phyloP scores from a whole-genome alignment of 1,284 basidiomycete genomes.

The Rhodotorula sp. region DNA sequence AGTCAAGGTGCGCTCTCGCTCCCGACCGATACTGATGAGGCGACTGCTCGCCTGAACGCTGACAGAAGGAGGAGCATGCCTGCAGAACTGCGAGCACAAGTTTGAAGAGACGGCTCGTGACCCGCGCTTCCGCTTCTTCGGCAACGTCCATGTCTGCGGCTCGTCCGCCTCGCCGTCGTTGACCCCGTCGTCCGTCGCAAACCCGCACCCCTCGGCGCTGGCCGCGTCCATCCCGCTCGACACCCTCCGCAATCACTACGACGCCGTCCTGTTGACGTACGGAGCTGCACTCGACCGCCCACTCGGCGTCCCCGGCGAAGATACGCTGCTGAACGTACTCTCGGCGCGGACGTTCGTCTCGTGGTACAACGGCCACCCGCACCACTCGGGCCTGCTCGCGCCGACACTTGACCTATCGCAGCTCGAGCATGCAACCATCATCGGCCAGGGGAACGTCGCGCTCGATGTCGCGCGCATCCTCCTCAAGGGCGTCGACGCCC shows the following conservation, averaged over 20 bases:
- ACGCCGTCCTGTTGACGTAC: conserved; percentile 77
- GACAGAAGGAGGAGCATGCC: neutral
- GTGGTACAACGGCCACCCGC: conserved; percentile 96
- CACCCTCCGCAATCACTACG: conserved; percentile 67
- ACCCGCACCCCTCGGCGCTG: conserved; percentile 52
- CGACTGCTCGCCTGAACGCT: neutral
- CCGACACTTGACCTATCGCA: conserved; percentile 58
- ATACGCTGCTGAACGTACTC: conserved; percentile 60
- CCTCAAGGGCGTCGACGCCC: conserved; percentile 63
- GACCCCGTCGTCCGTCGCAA: conserved; percentile 20
- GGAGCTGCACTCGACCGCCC: conserved; percentile 65
- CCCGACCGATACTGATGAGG: neutral
- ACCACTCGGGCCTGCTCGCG: conserved; percentile 53
- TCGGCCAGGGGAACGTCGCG: conserved; percentile 96
- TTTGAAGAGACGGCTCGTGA: conserved; percentile 78
- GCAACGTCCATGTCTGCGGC: conserved; percentile 77
- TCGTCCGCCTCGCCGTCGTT: conserved; percentile 8
- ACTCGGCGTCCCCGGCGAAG: conserved; percentile 50
- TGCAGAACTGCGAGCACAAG: conserved; percentile 93
- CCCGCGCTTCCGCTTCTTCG: conserved; percentile 81
- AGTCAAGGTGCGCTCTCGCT: conserved; percentile 66
- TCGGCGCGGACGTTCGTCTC: conserved; percentile 86
- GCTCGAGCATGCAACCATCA: conserved; percentile 72
- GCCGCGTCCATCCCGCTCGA: conserved; percentile 62
- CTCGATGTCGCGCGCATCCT: conserved; percentile 91